phyloP scores from a whole-genome alignment of 2,329 filamentous ascomycete species.

The Piedraia hortae region DNA sequence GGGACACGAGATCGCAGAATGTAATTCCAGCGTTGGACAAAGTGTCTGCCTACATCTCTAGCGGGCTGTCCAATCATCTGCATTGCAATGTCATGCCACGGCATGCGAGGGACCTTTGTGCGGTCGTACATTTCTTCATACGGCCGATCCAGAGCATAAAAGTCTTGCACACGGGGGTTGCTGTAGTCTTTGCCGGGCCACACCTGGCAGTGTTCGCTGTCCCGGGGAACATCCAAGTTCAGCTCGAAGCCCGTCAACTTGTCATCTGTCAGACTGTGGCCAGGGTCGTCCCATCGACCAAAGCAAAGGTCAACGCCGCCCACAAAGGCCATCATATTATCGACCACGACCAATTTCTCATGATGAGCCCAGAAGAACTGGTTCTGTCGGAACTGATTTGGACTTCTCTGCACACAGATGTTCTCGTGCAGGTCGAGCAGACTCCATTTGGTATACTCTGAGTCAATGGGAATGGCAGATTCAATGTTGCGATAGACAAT shows the following conservation, averaged over 20 bases:
- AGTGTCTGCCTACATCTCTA: conserved; percentile 77
- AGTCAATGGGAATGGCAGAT: conserved; percentile 89
- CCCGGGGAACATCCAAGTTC: conserved; percentile 42
- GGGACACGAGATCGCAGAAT: conserved; percentile 77
- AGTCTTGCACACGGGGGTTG: conserved; percentile 84
- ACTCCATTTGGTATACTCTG: conserved; percentile 91
- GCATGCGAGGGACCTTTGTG: conserved; percentile 69
- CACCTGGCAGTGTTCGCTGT: conserved; percentile 80
- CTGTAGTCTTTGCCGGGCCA: conserved; percentile 98
- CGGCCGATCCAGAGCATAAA: conserved; percentile 73
- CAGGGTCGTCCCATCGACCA: conserved; percentile 87
- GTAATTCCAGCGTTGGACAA: conserved; percentile 96
- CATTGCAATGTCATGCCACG: conserved; percentile 97
- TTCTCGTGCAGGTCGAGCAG: conserved; percentile 87
- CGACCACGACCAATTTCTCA: conserved; percentile 90
- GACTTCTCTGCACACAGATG: conserved; percentile 82
- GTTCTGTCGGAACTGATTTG: conserved; percentile 94
- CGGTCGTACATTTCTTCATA: conserved; percentile 99
- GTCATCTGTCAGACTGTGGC: conserved; percentile 74
- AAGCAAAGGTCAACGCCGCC: conserved; percentile 93
- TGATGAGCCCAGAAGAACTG: conserved; percentile 99
- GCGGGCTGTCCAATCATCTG: conserved; percentile 91
- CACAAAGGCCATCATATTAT: conserved; percentile 85
- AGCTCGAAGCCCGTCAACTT: conserved; percentile 84
- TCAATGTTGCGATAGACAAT: conserved; percentile 97